Conservation (phyloP, 352 stramenopile genomes). For the Phytopythium helicoides region DNA sequence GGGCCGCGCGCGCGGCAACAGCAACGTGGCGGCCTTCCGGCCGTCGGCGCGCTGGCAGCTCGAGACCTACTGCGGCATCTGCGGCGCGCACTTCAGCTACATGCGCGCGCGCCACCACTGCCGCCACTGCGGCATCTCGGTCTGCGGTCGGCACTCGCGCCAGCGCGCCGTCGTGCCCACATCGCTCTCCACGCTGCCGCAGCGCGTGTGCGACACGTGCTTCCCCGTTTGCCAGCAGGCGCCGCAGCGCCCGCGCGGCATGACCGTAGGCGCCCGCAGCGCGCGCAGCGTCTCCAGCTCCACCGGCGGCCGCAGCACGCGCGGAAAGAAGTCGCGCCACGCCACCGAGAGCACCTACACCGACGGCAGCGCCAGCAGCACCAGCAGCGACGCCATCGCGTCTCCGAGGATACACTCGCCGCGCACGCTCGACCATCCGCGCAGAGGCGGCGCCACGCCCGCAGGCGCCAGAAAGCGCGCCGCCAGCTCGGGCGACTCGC, state of each 20-base stretch:
- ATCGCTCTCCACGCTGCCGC: conserved; percentile 56
- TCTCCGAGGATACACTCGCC: conserved; percentile 3
- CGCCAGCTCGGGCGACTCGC: conserved; percentile 7
- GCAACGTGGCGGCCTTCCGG: conserved; percentile 48
- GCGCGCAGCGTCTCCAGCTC: not conserved
- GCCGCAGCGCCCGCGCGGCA: conserved; percentile 8
- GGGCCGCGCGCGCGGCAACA: conserved; percentile 26
- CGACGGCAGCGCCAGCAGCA: conserved; percentile 9
- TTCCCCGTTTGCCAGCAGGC: conserved; percentile 46
- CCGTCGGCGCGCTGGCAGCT: conserved; percentile 59
- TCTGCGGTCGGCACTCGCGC: conserved; percentile 71
- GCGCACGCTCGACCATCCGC: conserved; percentile 6
- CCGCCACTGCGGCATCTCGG: conserved; percentile 67
- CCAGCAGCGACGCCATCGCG: not conserved
- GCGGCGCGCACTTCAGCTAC: conserved; percentile 50
- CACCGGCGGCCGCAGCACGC: not conserved
- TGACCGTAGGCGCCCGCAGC: conserved; percentile 2
- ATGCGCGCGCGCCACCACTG: conserved; percentile 77
- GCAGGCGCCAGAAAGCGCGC: conserved; percentile 1
- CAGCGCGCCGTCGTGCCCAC: conserved; percentile 64
- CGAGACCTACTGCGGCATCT: conserved; percentile 56
- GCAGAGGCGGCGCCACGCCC: not conserved
- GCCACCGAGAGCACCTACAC: conserved; percentile 1
- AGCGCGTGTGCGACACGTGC: conserved; percentile 77
- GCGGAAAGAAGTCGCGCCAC: conserved; percentile 1